Evolutionary conservation across 352 stramenopile species (phyloP), one percentile per base, ranked within the genome.

Genomic region (Phytopythium aichiense): DNA sequence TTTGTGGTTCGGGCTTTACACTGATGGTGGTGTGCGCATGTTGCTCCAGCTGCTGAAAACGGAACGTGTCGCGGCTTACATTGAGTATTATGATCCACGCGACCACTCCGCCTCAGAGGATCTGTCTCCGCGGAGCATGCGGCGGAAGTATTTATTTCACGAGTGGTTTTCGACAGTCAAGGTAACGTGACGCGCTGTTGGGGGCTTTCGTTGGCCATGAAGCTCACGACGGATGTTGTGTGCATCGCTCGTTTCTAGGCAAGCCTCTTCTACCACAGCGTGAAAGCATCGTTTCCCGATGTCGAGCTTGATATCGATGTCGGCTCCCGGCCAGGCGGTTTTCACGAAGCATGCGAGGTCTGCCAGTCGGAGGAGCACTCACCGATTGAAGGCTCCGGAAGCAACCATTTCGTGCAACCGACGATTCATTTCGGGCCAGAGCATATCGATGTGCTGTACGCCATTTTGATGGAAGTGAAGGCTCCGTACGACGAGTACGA

Each of bases 401-500:
- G 64, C 30, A 31, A 58, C 22, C n/a, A 43, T 15, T 16, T 25
- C 28, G 57, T 25, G 7, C 77, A 87, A 49, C 85, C 85, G 0
- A 72, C 71, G 31, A 74, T 94, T 42, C 87, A 95, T 66, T 83
- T 95, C 40, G 82, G 74, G 54, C 69, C 76, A 0, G 74, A 91
- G 31, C 87, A 94, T 58, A 87, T 95, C 48, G 87, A 95, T 55
- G 81, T 94, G 2, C 72, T 94, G 58, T 92, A 91, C 58, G 84
- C 85, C 23, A 92, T 95, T 67, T 61, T 95, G 58, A 84, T 91
- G 55, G 87, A 95, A 69, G 84, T 95, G 35, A 91, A 90, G 61
- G 82, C 87, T 15, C 87, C 87, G 31, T 95, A 93, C 60, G 87
- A 94, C 52, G 81, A 95, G 57, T 94, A 89, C 37, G 85, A 93